Evolutionary conservation across 2,329 filamentous ascomycete genomes (phyloP).

Genomic region (Aspergillus sojae): DNA sequence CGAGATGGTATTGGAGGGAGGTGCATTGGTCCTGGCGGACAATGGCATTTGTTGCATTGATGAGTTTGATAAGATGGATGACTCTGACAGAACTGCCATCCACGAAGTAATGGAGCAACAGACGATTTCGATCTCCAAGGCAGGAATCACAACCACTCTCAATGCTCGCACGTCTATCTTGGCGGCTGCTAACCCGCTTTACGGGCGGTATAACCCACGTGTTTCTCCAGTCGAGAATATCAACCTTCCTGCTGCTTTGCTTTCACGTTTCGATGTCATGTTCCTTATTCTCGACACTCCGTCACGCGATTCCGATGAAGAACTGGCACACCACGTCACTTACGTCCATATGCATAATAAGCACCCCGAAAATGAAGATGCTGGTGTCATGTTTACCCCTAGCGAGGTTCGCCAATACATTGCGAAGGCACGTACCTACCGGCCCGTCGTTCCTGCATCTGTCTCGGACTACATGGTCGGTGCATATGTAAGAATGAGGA

Average conservation of each 20-base stretch:
- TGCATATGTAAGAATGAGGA: constrained; percentile 92
- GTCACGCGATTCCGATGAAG: constrained; percentile 83
- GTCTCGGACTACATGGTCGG: constrained; percentile 97
- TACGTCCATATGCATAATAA: constrained; percentile 96
- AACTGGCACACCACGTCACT: constrained; percentile 92
- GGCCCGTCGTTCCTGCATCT: constrained; percentile 78
- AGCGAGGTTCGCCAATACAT: constrained; percentile 96
- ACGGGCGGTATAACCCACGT: constrained; percentile 96
- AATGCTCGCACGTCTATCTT: constrained; percentile 96
- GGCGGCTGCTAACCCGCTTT: constrained; percentile 93
- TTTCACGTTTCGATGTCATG: constrained; percentile 95
- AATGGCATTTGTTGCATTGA: constrained; percentile 84
- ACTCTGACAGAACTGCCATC: constrained; percentile 75
- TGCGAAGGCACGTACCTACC: constrained; percentile 85
- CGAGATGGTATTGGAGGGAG: constrained; percentile 78
- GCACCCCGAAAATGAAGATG: constrained; percentile 75
- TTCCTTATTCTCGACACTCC: constrained; percentile 97
- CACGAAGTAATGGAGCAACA: constrained; percentile 90
- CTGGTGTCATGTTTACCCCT: constrained; percentile 80
- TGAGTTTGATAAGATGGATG: constrained; percentile 86
- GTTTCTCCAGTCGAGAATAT: constrained; percentile 98
- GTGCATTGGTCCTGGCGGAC: constrained; percentile 76
- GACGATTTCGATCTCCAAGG: constrained; percentile 83
- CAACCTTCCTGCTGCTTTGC: constrained; percentile 93
- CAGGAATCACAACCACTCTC: constrained; percentile 93